phyloP scores from a whole-genome alignment of 805 yeast genomes.

The Sugiyamaella mastotermitis region DNA sequence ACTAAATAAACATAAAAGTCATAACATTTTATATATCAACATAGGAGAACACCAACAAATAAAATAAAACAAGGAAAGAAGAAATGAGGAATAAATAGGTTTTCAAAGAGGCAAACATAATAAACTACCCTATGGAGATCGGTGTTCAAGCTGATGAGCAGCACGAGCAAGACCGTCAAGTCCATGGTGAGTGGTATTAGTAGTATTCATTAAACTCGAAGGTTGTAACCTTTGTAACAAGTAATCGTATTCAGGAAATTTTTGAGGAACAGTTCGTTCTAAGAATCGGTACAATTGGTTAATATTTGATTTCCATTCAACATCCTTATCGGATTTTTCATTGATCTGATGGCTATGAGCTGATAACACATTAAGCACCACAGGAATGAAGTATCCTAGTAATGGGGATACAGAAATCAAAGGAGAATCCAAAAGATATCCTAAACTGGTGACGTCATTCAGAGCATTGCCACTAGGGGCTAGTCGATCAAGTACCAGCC shows the following conservation, averaged over 20 bases:
- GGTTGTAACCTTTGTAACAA: not conserved
- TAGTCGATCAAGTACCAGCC: conserved; percentile 9
- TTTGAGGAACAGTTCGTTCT: conserved; percentile 14
- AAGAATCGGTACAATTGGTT: conserved; percentile 8
- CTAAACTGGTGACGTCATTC: conserved; percentile 12
- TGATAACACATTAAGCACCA: conserved; percentile 12
- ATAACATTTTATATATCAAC: too few species aligned
- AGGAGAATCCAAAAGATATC: conserved; percentile 18
- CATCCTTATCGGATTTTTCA: too few species aligned
- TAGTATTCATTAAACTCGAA: not conserved
- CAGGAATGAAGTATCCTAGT: conserved; percentile 16
- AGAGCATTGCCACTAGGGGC: conserved; percentile 5
- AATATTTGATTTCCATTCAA: too few species aligned
- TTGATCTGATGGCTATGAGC: not conserved
- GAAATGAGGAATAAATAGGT: too few species aligned
- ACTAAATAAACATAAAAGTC: too few species aligned
- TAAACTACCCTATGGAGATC: too few species aligned
- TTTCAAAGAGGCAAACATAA: too few species aligned
- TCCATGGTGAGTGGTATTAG: conserved; percentile 6
- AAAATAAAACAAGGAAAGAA: too few species aligned
- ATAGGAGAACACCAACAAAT: too few species aligned
- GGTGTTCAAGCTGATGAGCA: conserved; percentile 10
- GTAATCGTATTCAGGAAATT: conserved; percentile 15
- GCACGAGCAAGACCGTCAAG: conserved; percentile 21
- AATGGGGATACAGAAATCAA: conserved; percentile 20